These are phyloP conservation scores for Olyra latifolia DNA, from an alignment of 176 grass and related monocot genomes.

Conservation along the genomic window DNA sequence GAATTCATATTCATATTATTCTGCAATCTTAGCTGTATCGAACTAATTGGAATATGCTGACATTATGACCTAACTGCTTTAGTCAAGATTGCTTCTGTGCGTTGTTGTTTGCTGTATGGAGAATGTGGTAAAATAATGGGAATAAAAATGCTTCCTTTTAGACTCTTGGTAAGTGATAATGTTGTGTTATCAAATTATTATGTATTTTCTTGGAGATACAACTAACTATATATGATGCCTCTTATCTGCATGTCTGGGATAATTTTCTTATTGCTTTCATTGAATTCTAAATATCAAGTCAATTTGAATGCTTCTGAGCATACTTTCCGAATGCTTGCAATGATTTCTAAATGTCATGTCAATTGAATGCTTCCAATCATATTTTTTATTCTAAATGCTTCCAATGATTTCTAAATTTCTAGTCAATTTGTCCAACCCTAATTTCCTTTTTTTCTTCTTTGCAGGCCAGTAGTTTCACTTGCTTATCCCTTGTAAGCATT, in stretches of 20 bases:
- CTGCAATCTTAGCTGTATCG: not conserved
- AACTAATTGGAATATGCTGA: not conserved
- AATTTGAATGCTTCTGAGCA: not conserved
- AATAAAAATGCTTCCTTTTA: not conserved
- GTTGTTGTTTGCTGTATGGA: not conserved
- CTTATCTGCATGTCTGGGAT: constrained; percentile 10
- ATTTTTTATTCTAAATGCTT: not conserved
- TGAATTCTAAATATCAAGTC: not conserved
- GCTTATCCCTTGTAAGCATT: constrained; percentile 93
- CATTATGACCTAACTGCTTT: not conserved
- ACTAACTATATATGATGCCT: not conserved
- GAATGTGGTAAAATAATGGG: not conserved
- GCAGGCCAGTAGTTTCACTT: constrained; percentile 86
- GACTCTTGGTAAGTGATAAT: not conserved
- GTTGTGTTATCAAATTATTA: not conserved
- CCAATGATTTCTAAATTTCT: not conserved
- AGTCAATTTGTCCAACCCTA: not conserved
- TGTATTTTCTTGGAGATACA: not conserved
- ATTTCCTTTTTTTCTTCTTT: constrained; percentile 26
- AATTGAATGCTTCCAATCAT: too few relatives aligned
- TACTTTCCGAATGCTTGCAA: too few relatives aligned
- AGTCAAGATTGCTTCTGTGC: not conserved
- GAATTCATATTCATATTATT: not conserved
- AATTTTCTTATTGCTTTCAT: not conserved
- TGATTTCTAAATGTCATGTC: too few relatives aligned